These are phyloP conservation scores for Diplogelasinospora grovesii DNA, from an alignment of 495 filamentous ascomycete genomes.

Conservation along the genomic window DNA sequence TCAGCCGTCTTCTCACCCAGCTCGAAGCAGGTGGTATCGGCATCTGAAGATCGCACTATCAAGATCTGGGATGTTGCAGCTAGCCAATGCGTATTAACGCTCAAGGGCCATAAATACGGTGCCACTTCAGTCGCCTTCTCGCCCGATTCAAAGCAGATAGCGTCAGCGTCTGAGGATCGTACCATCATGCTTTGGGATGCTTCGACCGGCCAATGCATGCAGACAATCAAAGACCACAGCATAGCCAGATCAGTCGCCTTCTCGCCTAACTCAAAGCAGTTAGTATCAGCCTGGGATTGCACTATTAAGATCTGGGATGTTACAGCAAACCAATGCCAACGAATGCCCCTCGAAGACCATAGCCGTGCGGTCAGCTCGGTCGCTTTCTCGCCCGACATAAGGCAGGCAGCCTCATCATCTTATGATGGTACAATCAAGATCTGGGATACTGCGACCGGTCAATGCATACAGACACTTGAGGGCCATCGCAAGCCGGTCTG, in stretches of 20 bases:
- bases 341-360: slow-evolving; percentile 14
- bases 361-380: slow-evolving; percentile 15
- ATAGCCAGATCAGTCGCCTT: background rate
- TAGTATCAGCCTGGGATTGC: slow-evolving; percentile 27
- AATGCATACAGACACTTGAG: too few relatives aligned
- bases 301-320: slow-evolving; percentile 32
- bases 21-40: slow-evolving; percentile 9
- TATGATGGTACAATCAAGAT: slow-evolving; percentile 5
- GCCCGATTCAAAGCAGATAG: slow-evolving; percentile 18
- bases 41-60: background rate
- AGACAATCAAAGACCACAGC: background rate
- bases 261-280: slow-evolving; percentile 5
- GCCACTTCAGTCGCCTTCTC: too few relatives aligned
- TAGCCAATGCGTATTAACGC: too few relatives aligned
- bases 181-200: slow-evolving; percentile 3
- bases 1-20: slow-evolving; percentile 33
- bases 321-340: slow-evolving; percentile 6
- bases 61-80: too few relatives aligned
- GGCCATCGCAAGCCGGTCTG: background rate
- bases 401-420: slow-evolving; percentile 10
- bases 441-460: too few relatives aligned
- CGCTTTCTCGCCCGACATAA: slow-evolving; percentile 32
- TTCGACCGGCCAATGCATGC: background rate
- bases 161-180: background rate
- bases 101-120: slow-evolving; percentile 28